Base-by-base conservation (phyloP, 345 rosid genomes). In the Toxicodendron radicans region DNA sequence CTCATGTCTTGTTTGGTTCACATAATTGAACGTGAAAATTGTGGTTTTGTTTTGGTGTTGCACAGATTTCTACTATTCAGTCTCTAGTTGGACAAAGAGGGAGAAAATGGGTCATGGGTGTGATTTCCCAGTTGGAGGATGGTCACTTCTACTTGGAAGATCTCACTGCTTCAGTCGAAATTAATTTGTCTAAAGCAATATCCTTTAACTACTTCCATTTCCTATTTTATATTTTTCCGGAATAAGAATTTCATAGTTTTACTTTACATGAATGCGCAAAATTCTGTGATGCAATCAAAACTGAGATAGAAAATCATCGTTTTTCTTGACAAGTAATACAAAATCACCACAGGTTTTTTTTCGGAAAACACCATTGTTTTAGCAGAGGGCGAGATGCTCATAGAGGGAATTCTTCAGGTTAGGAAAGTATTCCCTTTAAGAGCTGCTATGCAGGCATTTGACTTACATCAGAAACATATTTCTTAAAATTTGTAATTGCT, bases 91-190 rank as follows among this genome's bases (percentile, higher is more conserved):
- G 92, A 67, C 88, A 84, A 81, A 83, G 81, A 1, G 96, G 97
- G 79, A 88, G 83, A 85, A 90, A 81, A 81, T 95, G 98, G 98
- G 92, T 93, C 53, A 95, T 95, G 98, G 98, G 98, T 12, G 81
- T 95, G 70, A 93, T 95, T 70, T 95, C 98, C 10, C 98, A 95
- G 83, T 78, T 95, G 86, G 98, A 95, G 88, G 97, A 95, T 83
- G 97, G 93, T 3, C 99, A 95, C 81, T 95, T 93, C 88, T 95
- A 84, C 79, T 74, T 93, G 79, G 96, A 91, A 83, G 98, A 95
- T 78, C 91, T 91, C 71, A 85, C 97, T 16, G 96, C 96, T 79
- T 89, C 97, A n/a, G 95, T 93, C 30, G 99, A 95, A 80, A 85
- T 93, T 66, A 84, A 86, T 89, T 82, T 95, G 69, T 85, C 98